Evolutionary conservation across 805 yeast genomes (phyloP), one percentile per base, ranked within the genome.

Genomic region (Yarrowia divulgata): DNA sequence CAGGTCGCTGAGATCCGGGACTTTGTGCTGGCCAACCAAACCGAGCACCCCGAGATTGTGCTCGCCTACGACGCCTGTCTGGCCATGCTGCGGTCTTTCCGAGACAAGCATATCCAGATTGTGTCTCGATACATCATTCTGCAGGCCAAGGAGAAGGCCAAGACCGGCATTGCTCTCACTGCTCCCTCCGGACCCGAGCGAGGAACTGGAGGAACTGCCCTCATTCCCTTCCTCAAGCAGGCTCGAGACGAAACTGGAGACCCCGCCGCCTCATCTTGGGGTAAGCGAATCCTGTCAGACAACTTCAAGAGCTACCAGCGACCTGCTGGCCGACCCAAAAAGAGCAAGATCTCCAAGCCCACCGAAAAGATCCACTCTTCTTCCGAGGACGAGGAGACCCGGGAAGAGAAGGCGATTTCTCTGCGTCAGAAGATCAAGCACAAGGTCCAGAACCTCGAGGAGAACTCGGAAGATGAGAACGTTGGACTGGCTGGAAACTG

Each of bases 171-270:
- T 75, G 74, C 81, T 1, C 71, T 71, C 35, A 55, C 54, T 18
- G 86, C 84, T 73, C 77, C 82, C 43, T 83, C 81, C 71, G 73
- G 82, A 81, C 54, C 82, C 83, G 70, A 83, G 82, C 85, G 87
- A 73, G 98, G 98, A 16, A 93, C 98, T 0, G 98, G 98, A 23
- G 98, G 98, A 55, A 93, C 98, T 0, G 88, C 96, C 0, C 82
- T 93, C 74, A 84, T 93, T 70, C 97, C 97, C 35, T 94, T 93
- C 80, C 83, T 93, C 77, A 93, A 93, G 78, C 98, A 94, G 79
- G 94, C 97, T 73, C 85, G 98, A 78, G 98, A 93, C 79, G 98
- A 93, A 77, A 93, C 97, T 2, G 97, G 97, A 52, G 95, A 90
- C 74, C 87, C 93, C 13, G 97, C 97, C 29, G 97, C 97, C 34